Conservation (phyloP, 106 monocot genomes). For the Iris macrosiphon region DNA sequence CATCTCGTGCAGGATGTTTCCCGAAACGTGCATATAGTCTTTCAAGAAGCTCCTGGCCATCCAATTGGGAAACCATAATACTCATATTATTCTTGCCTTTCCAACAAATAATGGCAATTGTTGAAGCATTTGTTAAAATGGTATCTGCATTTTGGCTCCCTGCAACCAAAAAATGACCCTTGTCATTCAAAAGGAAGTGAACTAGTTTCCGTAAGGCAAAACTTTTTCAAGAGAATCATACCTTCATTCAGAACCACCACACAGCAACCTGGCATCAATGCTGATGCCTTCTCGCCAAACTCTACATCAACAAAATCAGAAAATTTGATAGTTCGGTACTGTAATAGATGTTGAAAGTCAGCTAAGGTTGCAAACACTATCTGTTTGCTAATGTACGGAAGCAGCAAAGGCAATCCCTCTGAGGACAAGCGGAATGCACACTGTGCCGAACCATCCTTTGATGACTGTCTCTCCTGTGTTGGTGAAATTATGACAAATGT, state of each 20-base stretch:
- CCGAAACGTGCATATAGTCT: slow-evolving; percentile 55
- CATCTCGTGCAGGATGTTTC: neutral
- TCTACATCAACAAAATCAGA: slow-evolving; percentile 61
- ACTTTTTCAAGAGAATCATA: slow-evolving; percentile 3
- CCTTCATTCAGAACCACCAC: slow-evolving; percentile 73
- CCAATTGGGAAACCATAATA: slow-evolving; percentile 76
- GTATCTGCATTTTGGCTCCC: slow-evolving; percentile 15
- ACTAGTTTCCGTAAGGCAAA: neutral
- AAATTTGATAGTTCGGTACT: slow-evolving; percentile 74
- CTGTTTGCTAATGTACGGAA: slow-evolving; percentile 82
- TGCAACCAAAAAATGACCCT: slow-evolving; percentile 14
- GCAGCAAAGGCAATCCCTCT: slow-evolving; percentile 86
- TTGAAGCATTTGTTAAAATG: slow-evolving; percentile 31
- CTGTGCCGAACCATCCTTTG: slow-evolving; percentile 48
- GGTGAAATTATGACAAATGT: neutral
- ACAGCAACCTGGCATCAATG: slow-evolving; percentile 65
- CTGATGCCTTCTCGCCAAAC: slow-evolving; percentile 56
- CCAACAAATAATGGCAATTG: slow-evolving; percentile 88
- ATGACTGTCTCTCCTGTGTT: slow-evolving; percentile 79
- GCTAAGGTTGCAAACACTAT: slow-evolving; percentile 54
- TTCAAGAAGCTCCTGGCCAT: slow-evolving; percentile 65
- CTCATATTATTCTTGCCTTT: slow-evolving; percentile 88
- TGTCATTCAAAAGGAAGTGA: neutral
- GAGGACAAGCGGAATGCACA: slow-evolving; percentile 89
- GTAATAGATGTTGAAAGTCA: slow-evolving; percentile 76